Evolutionary conservation across 768 basidiomycete genomes (phyloP).

Genomic region (Sistotremastrum niveocremeum): DNA sequence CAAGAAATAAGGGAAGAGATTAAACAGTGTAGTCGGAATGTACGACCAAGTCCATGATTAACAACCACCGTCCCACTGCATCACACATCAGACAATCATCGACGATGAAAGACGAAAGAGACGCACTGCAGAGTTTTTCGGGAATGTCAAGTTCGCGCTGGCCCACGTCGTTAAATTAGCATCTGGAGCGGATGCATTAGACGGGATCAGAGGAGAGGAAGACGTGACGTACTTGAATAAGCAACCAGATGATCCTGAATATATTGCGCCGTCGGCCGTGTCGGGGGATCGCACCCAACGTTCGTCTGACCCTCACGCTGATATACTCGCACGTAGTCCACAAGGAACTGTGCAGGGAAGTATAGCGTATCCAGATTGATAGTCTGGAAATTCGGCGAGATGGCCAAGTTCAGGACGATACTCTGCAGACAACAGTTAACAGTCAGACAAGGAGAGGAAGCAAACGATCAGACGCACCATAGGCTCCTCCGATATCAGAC

Average conservation of each 20-base stretch:
- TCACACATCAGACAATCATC: no score
- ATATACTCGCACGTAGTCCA: conserved; percentile 78
- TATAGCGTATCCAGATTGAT: conserved; percentile 40
- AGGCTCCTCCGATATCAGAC: conserved; percentile 47
- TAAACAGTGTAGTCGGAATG: no score
- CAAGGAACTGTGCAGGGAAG: conserved; percentile 56
- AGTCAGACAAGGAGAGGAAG: background rate
- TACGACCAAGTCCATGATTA: no score
- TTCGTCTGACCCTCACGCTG: conserved; percentile 45
- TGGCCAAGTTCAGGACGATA: conserved; percentile 49
- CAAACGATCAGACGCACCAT: conserved; percentile 15
- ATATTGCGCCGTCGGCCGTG: conserved; percentile 54
- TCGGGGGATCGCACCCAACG: conserved; percentile 51
- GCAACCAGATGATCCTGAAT: conserved; percentile 42
- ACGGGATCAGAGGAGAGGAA: background rate
- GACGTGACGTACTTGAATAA: conserved; percentile 38
- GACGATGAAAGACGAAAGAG: no score
- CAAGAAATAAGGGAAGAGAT: no score
- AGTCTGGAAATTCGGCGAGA: conserved; percentile 59
- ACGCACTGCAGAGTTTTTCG: background rate
- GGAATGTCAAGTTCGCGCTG: background rate
- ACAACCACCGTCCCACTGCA: no score
- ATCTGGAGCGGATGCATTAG: conserved; percentile 10
- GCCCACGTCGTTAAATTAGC: conserved; percentile 19
- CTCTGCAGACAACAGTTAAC: no score